Conservation (phyloP, 768 basidiomycete genomes). For the Chiua virens region DNA sequence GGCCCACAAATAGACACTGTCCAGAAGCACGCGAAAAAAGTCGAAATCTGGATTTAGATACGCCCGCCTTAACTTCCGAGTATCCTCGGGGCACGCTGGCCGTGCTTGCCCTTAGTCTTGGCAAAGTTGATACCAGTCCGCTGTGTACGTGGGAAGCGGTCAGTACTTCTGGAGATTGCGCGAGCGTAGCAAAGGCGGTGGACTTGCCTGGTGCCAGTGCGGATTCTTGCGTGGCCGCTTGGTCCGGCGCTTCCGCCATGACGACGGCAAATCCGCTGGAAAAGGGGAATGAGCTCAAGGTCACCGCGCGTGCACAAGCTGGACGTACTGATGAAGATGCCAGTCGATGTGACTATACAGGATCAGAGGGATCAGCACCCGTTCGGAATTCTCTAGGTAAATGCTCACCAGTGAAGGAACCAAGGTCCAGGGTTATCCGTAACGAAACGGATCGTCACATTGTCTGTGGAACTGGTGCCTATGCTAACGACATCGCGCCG, state of each 20-base stretch:
- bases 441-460: constrained; percentile 54
- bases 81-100: too few relatives aligned
- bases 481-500: constrained; percentile 28
- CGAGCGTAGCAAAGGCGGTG: background rate
- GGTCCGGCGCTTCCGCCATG: constrained; percentile 15
- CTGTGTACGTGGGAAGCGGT: too few relatives aligned
- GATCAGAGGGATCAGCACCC: background rate
- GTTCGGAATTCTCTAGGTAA: background rate
- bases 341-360: constrained; percentile 16
- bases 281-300: background rate
- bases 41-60: too few relatives aligned
- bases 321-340: constrained; percentile 16
- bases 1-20: too few relatives aligned
- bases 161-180: too few relatives aligned
- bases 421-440: constrained; percentile 67
- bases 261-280: constrained; percentile 19
- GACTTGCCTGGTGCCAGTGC: background rate
- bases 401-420: constrained; percentile 39
- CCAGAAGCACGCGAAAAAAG: too few relatives aligned
- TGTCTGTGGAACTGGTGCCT: constrained; percentile 29
- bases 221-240: constrained; percentile 1
- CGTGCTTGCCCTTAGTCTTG: too few relatives aligned
- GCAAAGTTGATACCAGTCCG: too few relatives aligned
- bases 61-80: too few relatives aligned
- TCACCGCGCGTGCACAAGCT: background rate